phyloP scores from a whole-genome alignment of 108 stramenopile species.

The Aurantiochytrium sp. region DNA sequence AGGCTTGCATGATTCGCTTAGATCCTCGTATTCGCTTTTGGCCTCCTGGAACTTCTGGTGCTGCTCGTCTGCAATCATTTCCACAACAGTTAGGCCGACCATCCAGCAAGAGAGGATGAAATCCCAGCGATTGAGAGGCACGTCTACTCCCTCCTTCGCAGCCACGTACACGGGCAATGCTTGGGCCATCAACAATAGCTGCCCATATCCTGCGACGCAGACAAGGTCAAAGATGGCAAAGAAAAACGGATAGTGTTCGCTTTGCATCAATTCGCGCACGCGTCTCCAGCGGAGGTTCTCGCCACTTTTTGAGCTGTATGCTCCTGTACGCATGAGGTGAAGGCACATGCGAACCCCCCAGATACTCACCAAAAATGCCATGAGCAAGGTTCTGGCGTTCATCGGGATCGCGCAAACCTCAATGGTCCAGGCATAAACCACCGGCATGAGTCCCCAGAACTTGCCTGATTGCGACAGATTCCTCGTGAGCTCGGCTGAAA shows the following conservation, averaged over 20 bases:
- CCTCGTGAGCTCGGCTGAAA: not conserved
- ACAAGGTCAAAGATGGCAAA: slow-evolving; percentile 60
- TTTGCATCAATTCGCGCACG: slow-evolving; percentile 38
- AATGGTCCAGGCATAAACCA: not conserved
- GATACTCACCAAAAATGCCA: slow-evolving; percentile 55
- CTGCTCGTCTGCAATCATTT: slow-evolving; percentile 65
- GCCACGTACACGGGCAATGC: slow-evolving; percentile 55
- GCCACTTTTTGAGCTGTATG: slow-evolving; percentile 61
- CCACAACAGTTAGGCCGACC: slow-evolving; percentile 42
- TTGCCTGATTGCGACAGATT: not conserved
- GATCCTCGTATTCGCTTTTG: slow-evolving; percentile 32
- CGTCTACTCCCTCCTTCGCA: not conserved
- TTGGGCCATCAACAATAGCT: slow-evolving; percentile 56
- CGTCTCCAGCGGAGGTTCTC: slow-evolving; percentile 69
- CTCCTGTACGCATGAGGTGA: slow-evolving; percentile 64
- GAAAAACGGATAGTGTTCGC: slow-evolving; percentile 36
- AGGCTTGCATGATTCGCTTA: not conserved
- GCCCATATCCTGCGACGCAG: slow-evolving; percentile 61
- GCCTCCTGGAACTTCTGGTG: slow-evolving; percentile 61
- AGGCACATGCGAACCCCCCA: slow-evolving; percentile 65
- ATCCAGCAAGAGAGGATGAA: slow-evolving; percentile 34
- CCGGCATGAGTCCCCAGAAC: not conserved
- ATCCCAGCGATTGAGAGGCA: slow-evolving; percentile 47
- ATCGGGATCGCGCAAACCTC: not conserved
- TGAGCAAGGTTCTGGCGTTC: slow-evolving; percentile 34